Conservation (phyloP, 2,329 filamentous ascomycete species). For the Claviceps purpurea region DNA sequence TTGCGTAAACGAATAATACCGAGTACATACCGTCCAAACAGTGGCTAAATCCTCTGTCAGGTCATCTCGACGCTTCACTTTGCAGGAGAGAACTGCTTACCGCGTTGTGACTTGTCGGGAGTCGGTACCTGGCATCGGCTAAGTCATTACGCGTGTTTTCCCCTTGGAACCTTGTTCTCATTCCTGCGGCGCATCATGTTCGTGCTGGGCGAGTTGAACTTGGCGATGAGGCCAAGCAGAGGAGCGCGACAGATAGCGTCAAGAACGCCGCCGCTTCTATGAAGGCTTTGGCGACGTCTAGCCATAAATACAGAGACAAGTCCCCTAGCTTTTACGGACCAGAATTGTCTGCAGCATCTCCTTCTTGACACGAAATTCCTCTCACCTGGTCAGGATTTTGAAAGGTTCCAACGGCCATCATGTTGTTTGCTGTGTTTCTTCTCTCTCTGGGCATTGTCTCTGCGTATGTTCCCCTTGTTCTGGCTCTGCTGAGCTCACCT, state of each 20-base stretch:
- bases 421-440: conserved; percentile 7
- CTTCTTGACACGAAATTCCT: background rate
- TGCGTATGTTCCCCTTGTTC: conserved; percentile 5
- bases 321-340: conserved; percentile 7
- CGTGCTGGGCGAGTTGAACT: background rate
- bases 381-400: conserved; percentile 4
- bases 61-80: too few relatives aligned
- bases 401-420: conserved; percentile 8
- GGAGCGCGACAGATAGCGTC: conserved; percentile 3
- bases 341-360: background rate
- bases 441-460: conserved; percentile 8
- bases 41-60: too few relatives aligned
- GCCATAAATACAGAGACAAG: conserved; percentile 18
- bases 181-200: too few relatives aligned
- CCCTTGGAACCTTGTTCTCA: background rate
- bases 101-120: too few relatives aligned
- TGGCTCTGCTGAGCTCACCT: too few relatives aligned
- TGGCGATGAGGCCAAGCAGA: background rate
- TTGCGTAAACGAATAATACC: too few relatives aligned
- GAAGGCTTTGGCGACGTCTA: conserved; percentile 10
- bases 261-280: conserved; percentile 1
- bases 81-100: too few relatives aligned
- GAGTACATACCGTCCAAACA: too few relatives aligned
- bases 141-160: background rate
- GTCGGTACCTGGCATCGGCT: too few relatives aligned